Evolutionary conservation across 1,139 yeast genomes (phyloP).

Genomic region (Kodamaea anthophila): DNA sequence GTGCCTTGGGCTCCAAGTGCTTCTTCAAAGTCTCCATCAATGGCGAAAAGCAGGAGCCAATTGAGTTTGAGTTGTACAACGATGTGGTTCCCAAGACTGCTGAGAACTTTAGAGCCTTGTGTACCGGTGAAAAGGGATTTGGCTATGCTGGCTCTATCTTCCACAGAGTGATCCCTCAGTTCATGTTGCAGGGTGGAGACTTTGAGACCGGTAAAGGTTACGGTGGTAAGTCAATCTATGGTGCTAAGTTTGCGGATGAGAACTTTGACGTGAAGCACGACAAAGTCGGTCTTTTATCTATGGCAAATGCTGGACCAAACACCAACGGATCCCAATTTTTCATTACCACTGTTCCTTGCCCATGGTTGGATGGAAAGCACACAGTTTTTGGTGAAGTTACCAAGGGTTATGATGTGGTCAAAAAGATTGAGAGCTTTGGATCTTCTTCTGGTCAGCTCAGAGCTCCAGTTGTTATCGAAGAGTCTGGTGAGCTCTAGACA

Average conservation of each 20-base stretch:
- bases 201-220: slow-evolving; percentile 36
- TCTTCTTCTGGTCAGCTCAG: slow-evolving; percentile 24
- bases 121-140: slow-evolving; percentile 96
- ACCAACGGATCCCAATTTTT: slow-evolving; percentile 40
- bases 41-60: slow-evolving; percentile 26
- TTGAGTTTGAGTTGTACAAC: slow-evolving; percentile 56
- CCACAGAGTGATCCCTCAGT: slow-evolving; percentile 39
- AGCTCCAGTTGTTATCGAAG: slow-evolving; percentile 32
- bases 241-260: slow-evolving; percentile 33
- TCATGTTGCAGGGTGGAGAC: slow-evolving; percentile 43
- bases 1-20: slow-evolving; percentile 30
- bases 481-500: slow-evolving; percentile 25
- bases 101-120: slow-evolving; percentile 94
- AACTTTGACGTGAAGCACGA: slow-evolving; percentile 30
- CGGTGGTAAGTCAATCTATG: slow-evolving; percentile 38
- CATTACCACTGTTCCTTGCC: slow-evolving; percentile 38
- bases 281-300: slow-evolving; percentile 34
- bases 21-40: slow-evolving; percentile 32
- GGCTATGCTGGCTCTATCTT: slow-evolving; percentile 78
- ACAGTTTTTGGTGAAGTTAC: slow-evolving; percentile 39
- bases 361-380: slow-evolving; percentile 40
- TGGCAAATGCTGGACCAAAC: slow-evolving; percentile 42
- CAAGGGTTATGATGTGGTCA: slow-evolving; percentile 34
- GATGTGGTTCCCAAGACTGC: slow-evolving; percentile 97
- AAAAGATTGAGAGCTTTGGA: slow-evolving; percentile 32